A percentile compares a stretch with the other conserved stretches of the same genome.
These are phyloP conservation scores for Ogataea nitratoaversa DNA, from an alignment of 805 yeast genomes.

Conservation along the genomic window DNA sequence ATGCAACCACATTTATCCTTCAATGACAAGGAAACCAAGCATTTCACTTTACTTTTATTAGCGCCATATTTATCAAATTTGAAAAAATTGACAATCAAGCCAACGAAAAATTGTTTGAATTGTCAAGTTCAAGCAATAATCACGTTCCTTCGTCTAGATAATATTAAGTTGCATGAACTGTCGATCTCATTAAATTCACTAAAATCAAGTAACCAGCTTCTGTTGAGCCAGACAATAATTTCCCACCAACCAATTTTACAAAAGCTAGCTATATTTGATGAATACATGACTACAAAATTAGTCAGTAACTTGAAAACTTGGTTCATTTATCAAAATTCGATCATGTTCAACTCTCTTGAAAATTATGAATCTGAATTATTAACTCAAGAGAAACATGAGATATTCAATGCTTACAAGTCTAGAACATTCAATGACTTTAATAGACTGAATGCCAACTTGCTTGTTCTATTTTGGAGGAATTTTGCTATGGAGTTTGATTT, in stretches of 20 bases:
- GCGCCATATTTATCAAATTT: slow-evolving; percentile 17
- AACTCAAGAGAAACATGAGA: slow-evolving; percentile 16
- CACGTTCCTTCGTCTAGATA: slow-evolving; percentile 5
- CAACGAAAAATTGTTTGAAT: slow-evolving; percentile 24
- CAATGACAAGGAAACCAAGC: slow-evolving; percentile 1
- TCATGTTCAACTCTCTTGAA: slow-evolving; percentile 15
- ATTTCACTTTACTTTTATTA: slow-evolving; percentile 11
- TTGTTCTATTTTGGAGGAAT: slow-evolving; percentile 23
- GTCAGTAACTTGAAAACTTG: slow-evolving; percentile 21
- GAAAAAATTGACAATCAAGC: slow-evolving; percentile 18
- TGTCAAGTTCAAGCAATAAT: slow-evolving; percentile 23
- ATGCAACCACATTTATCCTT: slow-evolving; percentile 12
- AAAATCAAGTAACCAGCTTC: slow-evolving; percentile 9
- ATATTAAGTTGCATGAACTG: slow-evolving; percentile 6
- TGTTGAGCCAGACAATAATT: slow-evolving; percentile 5
- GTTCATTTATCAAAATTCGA: slow-evolving; percentile 20
- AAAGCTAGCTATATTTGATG: slow-evolving; percentile 21
- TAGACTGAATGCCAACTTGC: slow-evolving; percentile 12
- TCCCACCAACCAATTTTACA: slow-evolving; percentile 4
- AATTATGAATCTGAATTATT: slow-evolving; percentile 18
- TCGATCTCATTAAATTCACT: slow-evolving; percentile 19
- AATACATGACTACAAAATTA: slow-evolving; percentile 16
- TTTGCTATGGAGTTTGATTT: slow-evolving; percentile 15
- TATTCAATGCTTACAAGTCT: slow-evolving; percentile 15
- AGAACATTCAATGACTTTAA: slow-evolving; percentile 18